Evolutionary conservation across 1,284 basidiomycete genomes (phyloP).

Genomic region (Ustilago curta): DNA sequence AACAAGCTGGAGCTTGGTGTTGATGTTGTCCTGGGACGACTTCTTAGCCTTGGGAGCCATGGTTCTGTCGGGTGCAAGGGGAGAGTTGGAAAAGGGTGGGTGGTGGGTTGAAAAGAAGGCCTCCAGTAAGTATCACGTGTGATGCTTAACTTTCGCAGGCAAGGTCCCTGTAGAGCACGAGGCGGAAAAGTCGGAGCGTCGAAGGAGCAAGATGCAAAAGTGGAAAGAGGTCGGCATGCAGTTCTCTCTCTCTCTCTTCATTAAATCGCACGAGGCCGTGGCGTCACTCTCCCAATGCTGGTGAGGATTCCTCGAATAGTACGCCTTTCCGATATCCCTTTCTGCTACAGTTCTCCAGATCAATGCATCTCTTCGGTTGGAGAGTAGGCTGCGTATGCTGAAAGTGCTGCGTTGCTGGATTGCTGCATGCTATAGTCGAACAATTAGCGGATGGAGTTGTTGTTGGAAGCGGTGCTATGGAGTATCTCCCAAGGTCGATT

Average conservation of each 20-base stretch:
- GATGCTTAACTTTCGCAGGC: constrained; percentile 60
- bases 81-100: constrained; percentile 8
- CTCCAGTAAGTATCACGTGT: constrained; percentile 57
- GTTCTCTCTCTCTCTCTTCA: constrained; percentile 14
- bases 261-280: neutral
- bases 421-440: too few relatives aligned
- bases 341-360: too few relatives aligned
- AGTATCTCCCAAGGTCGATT: neutral
- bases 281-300: neutral
- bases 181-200: constrained; percentile 11
- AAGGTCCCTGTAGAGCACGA: constrained; percentile 34
- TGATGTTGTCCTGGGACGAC: constrained; percentile 82
- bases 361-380: too few relatives aligned
- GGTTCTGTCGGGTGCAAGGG: constrained; percentile 39
- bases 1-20: constrained; percentile 93
- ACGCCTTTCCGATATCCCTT: too few relatives aligned
- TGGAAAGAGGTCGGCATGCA: constrained; percentile 36
- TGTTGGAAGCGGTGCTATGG: too few relatives aligned
- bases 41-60: constrained; percentile 97
- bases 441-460: too few relatives aligned
- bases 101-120: constrained; percentile 34
- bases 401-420: too few relatives aligned
- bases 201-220: constrained; percentile 24
- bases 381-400: too few relatives aligned
- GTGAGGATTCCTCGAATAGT: neutral